These are phyloP conservation scores for Graphiopsis chlorocephala DNA, from an alignment of 2,329 filamentous ascomycete species.

Conservation along the genomic window DNA sequence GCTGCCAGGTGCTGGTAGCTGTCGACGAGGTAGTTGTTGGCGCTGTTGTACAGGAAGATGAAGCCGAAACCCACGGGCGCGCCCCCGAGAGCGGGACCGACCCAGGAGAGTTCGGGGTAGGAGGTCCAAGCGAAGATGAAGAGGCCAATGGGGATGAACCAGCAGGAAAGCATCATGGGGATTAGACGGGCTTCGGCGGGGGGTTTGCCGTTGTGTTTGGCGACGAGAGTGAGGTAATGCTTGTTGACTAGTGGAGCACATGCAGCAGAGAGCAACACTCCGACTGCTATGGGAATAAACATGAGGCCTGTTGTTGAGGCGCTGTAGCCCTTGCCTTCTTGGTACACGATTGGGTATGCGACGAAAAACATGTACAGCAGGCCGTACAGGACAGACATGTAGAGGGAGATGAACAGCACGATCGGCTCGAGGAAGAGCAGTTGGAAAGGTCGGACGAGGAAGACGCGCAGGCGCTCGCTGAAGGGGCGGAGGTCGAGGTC, in stretches of 20 bases:
- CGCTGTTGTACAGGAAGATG: constrained; percentile 45
- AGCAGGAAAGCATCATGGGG: constrained; percentile 51
- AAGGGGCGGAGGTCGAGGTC: constrained; percentile 73
- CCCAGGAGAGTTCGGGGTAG: constrained; percentile 39
- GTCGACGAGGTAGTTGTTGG: constrained; percentile 48
- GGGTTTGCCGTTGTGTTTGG: constrained; percentile 43
- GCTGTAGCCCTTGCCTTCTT: constrained; percentile 74
- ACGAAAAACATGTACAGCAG: constrained; percentile 76
- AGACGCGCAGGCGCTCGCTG: constrained; percentile 66
- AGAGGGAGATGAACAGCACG: constrained; percentile 77
- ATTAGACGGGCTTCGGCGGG: constrained; percentile 49
- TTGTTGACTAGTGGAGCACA: constrained; percentile 20
- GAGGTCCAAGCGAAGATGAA: constrained; percentile 56
- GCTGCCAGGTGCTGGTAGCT: constrained; percentile 55
- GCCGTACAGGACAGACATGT: constrained; percentile 60
- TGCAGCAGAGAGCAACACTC: constrained; percentile 36
- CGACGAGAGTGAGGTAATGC: constrained; percentile 21
- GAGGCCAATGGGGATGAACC: constrained; percentile 47
- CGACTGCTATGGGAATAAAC: constrained; percentile 43
- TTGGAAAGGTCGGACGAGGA: constrained; percentile 79
- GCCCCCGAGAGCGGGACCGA: constrained; percentile 54
- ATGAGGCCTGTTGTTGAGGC: constrained; percentile 51
- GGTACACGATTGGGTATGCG: constrained; percentile 65
- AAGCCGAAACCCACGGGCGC: constrained; percentile 51
- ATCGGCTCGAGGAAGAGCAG: constrained; percentile 81